Percentiles rank a stretch among this genome's conserved stretches.
phyloP scores from a whole-genome alignment of 225 moss, liverwort and hornwort species.

The Straminergon stramineum region DNA sequence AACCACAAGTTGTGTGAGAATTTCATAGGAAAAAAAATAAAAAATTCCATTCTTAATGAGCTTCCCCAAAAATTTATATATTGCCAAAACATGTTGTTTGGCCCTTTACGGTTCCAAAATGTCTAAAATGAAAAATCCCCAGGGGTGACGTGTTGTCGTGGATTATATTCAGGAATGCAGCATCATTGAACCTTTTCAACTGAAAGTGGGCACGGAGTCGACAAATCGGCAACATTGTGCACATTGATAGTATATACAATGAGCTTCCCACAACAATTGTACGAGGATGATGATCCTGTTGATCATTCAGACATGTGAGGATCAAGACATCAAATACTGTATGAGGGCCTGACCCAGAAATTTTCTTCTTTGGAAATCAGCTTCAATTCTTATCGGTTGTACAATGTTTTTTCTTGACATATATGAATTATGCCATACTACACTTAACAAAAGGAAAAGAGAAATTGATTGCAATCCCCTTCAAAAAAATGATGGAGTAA shows the following conservation, averaged over 20 bases:
- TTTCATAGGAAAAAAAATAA: too few relatives aligned
- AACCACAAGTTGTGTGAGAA: too few relatives aligned
- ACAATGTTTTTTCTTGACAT: not conserved
- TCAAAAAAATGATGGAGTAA: not conserved
- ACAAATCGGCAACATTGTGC: not conserved
- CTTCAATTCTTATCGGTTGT: fast-evolving
- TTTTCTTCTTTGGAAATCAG: not conserved
- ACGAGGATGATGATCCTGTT: not conserved
- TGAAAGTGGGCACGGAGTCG: not conserved
- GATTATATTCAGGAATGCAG: not conserved
- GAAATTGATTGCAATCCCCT: not conserved
- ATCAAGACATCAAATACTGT: too few relatives aligned
- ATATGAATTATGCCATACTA: not conserved
- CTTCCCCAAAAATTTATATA: too few relatives aligned
- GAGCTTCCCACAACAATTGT: not conserved
- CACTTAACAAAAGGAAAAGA: too few relatives aligned
- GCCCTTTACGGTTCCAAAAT: not conserved
- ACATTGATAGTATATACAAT: not conserved
- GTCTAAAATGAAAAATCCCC: not conserved
- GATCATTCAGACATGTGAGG: not conserved
- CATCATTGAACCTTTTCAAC: not conserved
- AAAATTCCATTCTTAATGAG: too few relatives aligned
- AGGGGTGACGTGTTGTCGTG: not conserved
- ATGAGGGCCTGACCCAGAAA: not conserved
- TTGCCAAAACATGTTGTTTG: too few relatives aligned